Percentiles rank a stretch among this genome's conserved stretches.
Evolutionary conservation across 176 grass and related monocot genomes (phyloP).

Genomic region (maize (Zea mays)): Zm-B73-REFERENCE-NAM-5.0 NC_050096.1:234740501-234741000

Average conservation of each 20-base stretch:
- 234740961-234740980: background rate
- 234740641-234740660: conserved; percentile 98
- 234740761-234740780: conserved; percentile 22
- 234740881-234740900: conserved; percentile 2
- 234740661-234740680: conserved; percentile 98
- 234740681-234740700: conserved; percentile 93
- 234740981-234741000: conserved; percentile 16
- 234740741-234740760: conserved; percentile 11
- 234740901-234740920: background rate
- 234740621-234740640: conserved; percentile 64
- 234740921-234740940: background rate
- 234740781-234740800: conserved; percentile 60
- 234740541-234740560: conserved; percentile 82
- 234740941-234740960: conserved; percentile 11
- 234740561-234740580: conserved; percentile 9
- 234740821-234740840: conserved; percentile 99
- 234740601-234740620: background rate
- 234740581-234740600: conserved; percentile 30
- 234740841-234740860: conserved; percentile 87
- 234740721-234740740: conserved; percentile 8
- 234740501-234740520: conserved; percentile 82
- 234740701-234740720: conserved; percentile 86
- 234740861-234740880: conserved; percentile 64
- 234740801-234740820: conserved; percentile 98
- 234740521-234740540: conserved; percentile 87